Percentiles rank a stretch among this genome's conserved stretches.
Evolutionary conservation across 164 flowering plant species (phyloP).

Genomic region (Dillenia suffruticosa): DNA sequence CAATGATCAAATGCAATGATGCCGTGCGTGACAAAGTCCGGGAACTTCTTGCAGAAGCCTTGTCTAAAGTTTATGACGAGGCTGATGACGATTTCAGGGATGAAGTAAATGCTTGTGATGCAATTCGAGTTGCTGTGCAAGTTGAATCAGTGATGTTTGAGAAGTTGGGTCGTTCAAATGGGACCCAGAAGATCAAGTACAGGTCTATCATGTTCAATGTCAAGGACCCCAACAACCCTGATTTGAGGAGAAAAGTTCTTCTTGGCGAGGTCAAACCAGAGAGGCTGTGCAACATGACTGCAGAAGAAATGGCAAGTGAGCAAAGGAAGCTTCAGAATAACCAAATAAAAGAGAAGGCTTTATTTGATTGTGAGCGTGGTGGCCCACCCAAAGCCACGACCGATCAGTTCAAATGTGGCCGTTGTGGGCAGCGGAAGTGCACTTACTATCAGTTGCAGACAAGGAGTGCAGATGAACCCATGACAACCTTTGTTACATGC

Average conservation of each 20-base stretch:
- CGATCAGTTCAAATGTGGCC: constrained; percentile 81
- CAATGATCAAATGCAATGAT: constrained; percentile 69
- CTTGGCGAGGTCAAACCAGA: constrained; percentile 69
- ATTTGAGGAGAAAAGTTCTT: constrained; percentile 79
- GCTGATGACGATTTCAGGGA: constrained; percentile 46
- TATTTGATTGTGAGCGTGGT: constrained; percentile 75
- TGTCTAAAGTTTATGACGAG: constrained; percentile 59
- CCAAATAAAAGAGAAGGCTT: constrained; percentile 65
- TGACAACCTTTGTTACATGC: constrained; percentile 91
- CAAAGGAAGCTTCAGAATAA: constrained; percentile 50
- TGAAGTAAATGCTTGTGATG: constrained; percentile 61
- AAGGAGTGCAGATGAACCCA: constrained; percentile 98
- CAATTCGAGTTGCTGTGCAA: constrained; percentile 64
- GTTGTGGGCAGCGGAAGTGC: constrained; percentile 75
- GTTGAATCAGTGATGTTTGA: constrained; percentile 85
- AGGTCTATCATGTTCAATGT: constrained; percentile 87
- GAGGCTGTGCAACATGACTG: constrained; percentile 45
- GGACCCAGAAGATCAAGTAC: constrained; percentile 70
- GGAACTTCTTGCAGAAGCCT: constrained; percentile 68
- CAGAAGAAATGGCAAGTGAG: constrained; percentile 92
- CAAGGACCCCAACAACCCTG: constrained; percentile 81
- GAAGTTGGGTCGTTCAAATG: constrained; percentile 68
- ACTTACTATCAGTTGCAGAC: constrained; percentile 94
- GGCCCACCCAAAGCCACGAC: constrained; percentile 62
- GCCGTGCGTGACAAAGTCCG: constrained; percentile 68